Base-by-base conservation (phyloP, 371 early-diverging fungal species). In the Rhizopus sp. region DNA sequence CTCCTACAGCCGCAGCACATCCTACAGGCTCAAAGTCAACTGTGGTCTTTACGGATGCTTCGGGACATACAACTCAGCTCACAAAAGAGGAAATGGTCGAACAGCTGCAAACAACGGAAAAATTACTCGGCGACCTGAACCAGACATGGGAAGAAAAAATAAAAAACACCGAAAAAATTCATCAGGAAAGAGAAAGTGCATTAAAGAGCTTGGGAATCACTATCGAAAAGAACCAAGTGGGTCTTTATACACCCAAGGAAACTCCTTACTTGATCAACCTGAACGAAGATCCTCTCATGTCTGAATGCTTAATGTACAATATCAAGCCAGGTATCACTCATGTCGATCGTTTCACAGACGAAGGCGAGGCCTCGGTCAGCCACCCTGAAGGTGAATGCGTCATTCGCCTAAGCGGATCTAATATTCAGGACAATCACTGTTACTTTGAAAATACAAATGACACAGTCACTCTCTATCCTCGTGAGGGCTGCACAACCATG, bases 231-330 rank as follows among this genome's bases (percentile, higher is more conserved):
- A 80, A 81, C 37, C 77, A 85, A 12, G 84, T 89, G 5, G 93
- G 93, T 1, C 76, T 93, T 2, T 84, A 85, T 57, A 86, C 90
- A 6, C 92, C 94, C 3, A 86, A 87, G 53, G 83, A 84, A 47
- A 80, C 85, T 29, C 93, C 95, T 29, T 92, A 93, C 68, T 68
- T 94, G 54, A 87, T 93, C 56, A 94, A 93, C 57, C 75, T 93
- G 40, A 91, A 89, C 66, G 93, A 93, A 59, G 92, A 94, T 62
- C 92, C 93, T 23, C 80, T 88, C 38, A 87, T 91, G 88, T 86
- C 88, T 6, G 91, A 94, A 63, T 92, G 92, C 53, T 64, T 94
- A 7, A 85, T 94, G 37, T 93, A 93, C 66, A 86, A 88, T 53
- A 73, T 94, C 50, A 88, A 87, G 47, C 83, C 84, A 3, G 93